phyloP scores from a whole-genome alignment of 2,329 filamentous ascomycete species.

The Chaetomium sp. region DNA sequence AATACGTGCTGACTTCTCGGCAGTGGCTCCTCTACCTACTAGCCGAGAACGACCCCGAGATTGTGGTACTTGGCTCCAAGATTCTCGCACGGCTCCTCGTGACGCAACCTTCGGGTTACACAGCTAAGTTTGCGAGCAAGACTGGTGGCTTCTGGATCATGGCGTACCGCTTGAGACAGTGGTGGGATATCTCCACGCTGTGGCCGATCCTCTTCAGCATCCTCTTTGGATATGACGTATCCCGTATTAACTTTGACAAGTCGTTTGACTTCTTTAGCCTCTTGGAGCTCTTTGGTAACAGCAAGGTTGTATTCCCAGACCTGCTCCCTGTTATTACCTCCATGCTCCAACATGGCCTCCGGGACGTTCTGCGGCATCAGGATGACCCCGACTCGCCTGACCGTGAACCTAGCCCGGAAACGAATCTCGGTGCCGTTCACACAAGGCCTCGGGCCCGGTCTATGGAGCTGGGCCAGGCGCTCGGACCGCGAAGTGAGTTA shows the following conservation, averaged over 20 bases:
- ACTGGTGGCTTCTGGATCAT: conserved; percentile 84
- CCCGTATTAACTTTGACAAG: conserved; percentile 63
- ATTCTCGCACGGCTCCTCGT: conserved; percentile 79
- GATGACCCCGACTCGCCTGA: conserved; percentile 52
- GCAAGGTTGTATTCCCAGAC: conserved; percentile 67
- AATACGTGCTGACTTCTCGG: conserved; percentile 29
- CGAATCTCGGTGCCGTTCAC: conserved; percentile 23
- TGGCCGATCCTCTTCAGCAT: conserved; percentile 89
- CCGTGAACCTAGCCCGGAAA: conserved; percentile 21
- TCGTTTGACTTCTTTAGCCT: conserved; percentile 70
- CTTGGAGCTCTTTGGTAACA: conserved; percentile 63
- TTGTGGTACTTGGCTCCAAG: conserved; percentile 72
- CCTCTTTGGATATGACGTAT: conserved; percentile 77
- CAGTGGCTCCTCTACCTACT: conserved; percentile 89
- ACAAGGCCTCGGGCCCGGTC: conserved; percentile 48
- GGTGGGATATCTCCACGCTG: conserved; percentile 79
- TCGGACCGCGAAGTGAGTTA: conserved; percentile 47
- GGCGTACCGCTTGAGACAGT: conserved; percentile 71
- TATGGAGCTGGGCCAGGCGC: conserved; percentile 58
- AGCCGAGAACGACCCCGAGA: conserved; percentile 76
- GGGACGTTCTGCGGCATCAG: conserved; percentile 58
- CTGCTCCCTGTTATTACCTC: conserved; percentile 71
- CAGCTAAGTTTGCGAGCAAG: conserved; percentile 75
- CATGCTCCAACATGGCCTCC: conserved; percentile 82
- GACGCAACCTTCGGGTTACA: conserved; percentile 74